Percentiles rank a stretch among this genome's conserved stretches.
Evolutionary conservation across 208 protist species (phyloP).

Genomic region (Leishmania gerbilli): DNA sequence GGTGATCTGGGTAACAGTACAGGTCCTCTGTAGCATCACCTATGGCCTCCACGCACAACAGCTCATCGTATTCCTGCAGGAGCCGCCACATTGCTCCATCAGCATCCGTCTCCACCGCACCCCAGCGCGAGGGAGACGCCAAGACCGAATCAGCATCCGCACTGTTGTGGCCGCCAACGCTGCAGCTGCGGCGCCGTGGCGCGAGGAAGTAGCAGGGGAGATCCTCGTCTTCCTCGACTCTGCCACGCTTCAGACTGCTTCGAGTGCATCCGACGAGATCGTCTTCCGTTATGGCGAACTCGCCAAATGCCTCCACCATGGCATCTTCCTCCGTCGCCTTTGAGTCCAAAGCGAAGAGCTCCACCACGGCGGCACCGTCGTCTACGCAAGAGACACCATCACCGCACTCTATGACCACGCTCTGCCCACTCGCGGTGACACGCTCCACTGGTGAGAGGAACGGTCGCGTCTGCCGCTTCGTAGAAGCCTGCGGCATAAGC

Average conservation of each 20-base stretch:
- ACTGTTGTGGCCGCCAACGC: neutral
- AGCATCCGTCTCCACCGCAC: conserved; percentile 20
- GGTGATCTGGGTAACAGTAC: conserved; percentile 87
- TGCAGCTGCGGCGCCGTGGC: conserved; percentile 6
- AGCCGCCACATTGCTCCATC: conserved; percentile 21
- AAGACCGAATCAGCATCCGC: neutral
- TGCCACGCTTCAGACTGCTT: conserved; percentile 6
- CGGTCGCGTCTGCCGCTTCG: neutral
- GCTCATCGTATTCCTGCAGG: conserved; percentile 23
- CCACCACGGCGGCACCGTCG: neutral
- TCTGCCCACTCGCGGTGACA: conserved; percentile 13
- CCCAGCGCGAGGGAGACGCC: conserved; percentile 14
- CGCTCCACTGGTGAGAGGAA: conserved; percentile 16
- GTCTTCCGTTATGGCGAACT: conserved; percentile 31
- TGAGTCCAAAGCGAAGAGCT: conserved; percentile 21
- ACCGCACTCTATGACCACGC: conserved; percentile 29
- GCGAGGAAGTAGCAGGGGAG: conserved; percentile 15
- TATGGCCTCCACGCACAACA: conserved; percentile 31
- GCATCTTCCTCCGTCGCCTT: conserved; percentile 23
- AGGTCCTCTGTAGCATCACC: conserved; percentile 54
- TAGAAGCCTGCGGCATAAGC: neutral
- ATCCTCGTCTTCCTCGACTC: conserved; percentile 5
- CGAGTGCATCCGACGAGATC: neutral
- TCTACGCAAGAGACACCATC: neutral
- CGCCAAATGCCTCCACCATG: conserved; percentile 24